phyloP scores from a whole-genome alignment of 495 filamentous ascomycete genomes.

The Penicillium samsonianum region DNA sequence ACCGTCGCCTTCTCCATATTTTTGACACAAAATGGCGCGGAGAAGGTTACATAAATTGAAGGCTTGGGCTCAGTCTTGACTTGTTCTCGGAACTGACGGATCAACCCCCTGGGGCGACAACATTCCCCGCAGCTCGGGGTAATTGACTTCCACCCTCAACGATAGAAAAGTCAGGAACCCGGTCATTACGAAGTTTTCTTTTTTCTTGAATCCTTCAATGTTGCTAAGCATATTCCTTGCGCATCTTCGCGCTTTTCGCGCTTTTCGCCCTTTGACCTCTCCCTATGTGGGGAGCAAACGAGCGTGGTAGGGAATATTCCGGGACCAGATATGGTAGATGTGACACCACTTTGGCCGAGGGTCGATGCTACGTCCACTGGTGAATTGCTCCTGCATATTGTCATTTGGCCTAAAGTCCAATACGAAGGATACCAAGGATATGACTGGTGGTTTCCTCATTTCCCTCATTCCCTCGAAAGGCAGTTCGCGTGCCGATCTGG shows the following conservation, averaged over 20 bases:
- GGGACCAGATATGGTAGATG: constrained; percentile 1
- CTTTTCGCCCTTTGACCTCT: constrained; percentile 4
- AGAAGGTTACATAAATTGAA: constrained; percentile 7
- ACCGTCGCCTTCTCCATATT: background rate
- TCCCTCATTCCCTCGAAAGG: constrained; percentile 7
- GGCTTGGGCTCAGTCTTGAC: background rate
- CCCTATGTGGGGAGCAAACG: background rate
- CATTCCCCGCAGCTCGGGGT: constrained; percentile 27
- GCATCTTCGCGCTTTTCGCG: constrained; percentile 10
- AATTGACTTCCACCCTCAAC: constrained; percentile 12
- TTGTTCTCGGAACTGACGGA: constrained; percentile 11
- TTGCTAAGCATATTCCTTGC: constrained; percentile 1
- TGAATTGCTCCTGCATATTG: constrained; percentile 6
- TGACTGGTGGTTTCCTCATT: constrained; percentile 7
- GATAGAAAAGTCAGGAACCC: constrained; percentile 21
- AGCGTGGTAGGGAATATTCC: background rate
- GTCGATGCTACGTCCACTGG: constrained; percentile 13
- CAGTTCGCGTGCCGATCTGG: constrained; percentile 16
- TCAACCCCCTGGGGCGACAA: constrained; percentile 1
- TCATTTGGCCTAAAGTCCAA: background rate
- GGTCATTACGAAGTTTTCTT: background rate
- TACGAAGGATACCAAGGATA: background rate
- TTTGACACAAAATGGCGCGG: background rate
- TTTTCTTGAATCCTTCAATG: background rate
- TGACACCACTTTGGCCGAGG: constrained; percentile 7